Base-by-base conservation (phyloP, 177 flowering plant species). In the Vitis hybrid region DNA sequence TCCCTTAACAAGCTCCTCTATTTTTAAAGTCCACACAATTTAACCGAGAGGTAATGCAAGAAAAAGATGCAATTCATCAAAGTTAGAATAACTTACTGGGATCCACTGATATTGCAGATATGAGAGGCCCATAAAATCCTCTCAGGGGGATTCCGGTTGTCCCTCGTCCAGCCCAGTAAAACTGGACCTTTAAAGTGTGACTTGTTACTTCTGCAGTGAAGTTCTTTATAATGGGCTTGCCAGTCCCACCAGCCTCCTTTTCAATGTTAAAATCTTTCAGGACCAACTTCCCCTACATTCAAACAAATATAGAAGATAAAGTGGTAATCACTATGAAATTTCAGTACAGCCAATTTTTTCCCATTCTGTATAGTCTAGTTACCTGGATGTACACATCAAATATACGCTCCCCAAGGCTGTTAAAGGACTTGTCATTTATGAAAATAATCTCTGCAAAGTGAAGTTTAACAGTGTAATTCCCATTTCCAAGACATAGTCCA, bases 121-220 rank as follows among this genome's bases (percentile, higher is more conserved):
- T 83, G 17, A 88, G 81, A 79, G 94, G 94, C 51, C 97, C 94
- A 80, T 88, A 90, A 27, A 41, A 41, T 82, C 94, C 94, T 80
- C 90, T 81, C 1, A 11, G 8, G 1, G 97, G 97, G 15, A 90
- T 83, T 27, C 84, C 87, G 7, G 90, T 84, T 27, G 94, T 84
- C 56, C 97, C 97, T 79, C 80, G 87, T 56, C 93, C 94, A 72
- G 90, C 90, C 88, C 88, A 88, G 53, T 84, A 81, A 11, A 91
- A 81, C 52, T 78, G 94, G 57, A 91, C 83, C 78, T 86, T 81
- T 70, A 91, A 50, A 7, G 86, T 85, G 63, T 81, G 60, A 63
- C 71, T 74, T 50, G 71, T 75, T 48, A 90, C 88, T 63, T 6
- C 46, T 24, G 78, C 85, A 67, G 64, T 72, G 70, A 80, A 85